A percentile compares a stretch with the other conserved stretches of the same genome.
Evolutionary conservation across 2,329 filamentous ascomycete species (phyloP).

Genomic region (Rasamsonia emersonii): DNA sequence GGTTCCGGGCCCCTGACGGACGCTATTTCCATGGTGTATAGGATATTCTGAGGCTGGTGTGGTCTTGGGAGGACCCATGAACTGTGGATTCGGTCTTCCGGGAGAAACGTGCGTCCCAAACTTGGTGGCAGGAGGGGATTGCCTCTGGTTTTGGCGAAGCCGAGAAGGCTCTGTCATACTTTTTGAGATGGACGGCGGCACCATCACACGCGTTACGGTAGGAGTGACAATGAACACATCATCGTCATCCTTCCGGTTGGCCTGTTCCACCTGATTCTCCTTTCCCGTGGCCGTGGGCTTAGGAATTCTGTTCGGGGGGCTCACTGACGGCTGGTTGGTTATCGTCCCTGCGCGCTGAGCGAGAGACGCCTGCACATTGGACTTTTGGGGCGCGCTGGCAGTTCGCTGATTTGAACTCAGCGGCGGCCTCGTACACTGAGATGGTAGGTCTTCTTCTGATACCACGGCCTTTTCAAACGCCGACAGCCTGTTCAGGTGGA

Average conservation of each 20-base stretch:
- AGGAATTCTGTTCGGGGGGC: slow-evolving; percentile 4
- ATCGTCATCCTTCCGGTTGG: slow-evolving; percentile 13
- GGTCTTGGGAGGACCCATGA: too few relatives aligned
- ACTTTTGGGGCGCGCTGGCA: slow-evolving; percentile 9
- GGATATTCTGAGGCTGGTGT: too few relatives aligned
- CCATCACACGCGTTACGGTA: slow-evolving; percentile 35
- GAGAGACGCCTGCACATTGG: background rate
- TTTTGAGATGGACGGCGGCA: slow-evolving; percentile 18
- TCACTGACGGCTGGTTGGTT: background rate
- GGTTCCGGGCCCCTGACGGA: slow-evolving; percentile 8
- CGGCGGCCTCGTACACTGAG: slow-evolving; percentile 27
- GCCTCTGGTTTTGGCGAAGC: slow-evolving; percentile 1
- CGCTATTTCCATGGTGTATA: slow-evolving; percentile 13
- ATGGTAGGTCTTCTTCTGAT: slow-evolving; percentile 18
- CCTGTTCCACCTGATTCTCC: slow-evolving; percentile 12
- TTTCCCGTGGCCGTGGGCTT: slow-evolving; percentile 12
- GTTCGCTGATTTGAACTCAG: slow-evolving; percentile 25
- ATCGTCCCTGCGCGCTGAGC: background rate
- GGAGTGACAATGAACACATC: slow-evolving; percentile 31
- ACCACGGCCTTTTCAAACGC: slow-evolving; percentile 6
- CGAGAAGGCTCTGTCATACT: slow-evolving; percentile 2
- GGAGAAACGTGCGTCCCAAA: background rate
- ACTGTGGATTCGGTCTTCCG: slow-evolving; percentile 7
- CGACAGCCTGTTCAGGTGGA: slow-evolving; percentile 5
- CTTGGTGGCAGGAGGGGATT: background rate